phyloP scores from a whole-genome alignment of 2,329 filamentous ascomycete genomes.

The Tolypocladium ovalisporum region DNA sequence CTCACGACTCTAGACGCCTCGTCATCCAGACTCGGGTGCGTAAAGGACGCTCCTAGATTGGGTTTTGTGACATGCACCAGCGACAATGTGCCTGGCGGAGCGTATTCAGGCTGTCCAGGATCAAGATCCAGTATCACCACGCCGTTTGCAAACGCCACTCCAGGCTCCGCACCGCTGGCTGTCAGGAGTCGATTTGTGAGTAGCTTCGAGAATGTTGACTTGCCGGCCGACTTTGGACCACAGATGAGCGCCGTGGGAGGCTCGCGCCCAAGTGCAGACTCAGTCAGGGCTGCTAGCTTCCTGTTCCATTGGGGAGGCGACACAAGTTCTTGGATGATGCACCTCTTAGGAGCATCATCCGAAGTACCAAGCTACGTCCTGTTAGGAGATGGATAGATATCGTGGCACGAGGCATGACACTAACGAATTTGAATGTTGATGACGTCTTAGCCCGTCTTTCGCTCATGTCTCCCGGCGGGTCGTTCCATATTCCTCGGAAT shows the following conservation, averaged over 20 bases:
- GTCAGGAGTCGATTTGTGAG: conserved; percentile 59
- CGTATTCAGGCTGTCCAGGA: conserved; percentile 67
- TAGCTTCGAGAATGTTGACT: conserved; percentile 62
- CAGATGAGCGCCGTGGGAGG: conserved; percentile 45
- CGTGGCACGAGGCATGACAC: conserved; percentile 3
- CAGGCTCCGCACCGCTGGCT: conserved; percentile 6
- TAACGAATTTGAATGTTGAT: conserved; percentile 40
- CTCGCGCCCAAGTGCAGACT: conserved; percentile 17
- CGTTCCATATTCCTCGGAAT: conserved; percentile 57
- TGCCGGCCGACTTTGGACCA: conserved; percentile 62
- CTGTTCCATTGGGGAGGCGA: conserved; percentile 52
- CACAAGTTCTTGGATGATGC: conserved; percentile 40
- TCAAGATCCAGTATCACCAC: conserved; percentile 64
- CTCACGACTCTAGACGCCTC: conserved; percentile 33
- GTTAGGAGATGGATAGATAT: conserved; percentile 8
- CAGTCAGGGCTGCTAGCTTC: conserved; percentile 36
- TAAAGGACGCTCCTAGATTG: conserved; percentile 58
- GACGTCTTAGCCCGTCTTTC: conserved; percentile 7
- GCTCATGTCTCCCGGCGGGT: conserved; percentile 16
- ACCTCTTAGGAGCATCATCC: conserved; percentile 37
- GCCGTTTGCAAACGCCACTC: conserved; percentile 9
- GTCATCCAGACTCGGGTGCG: conserved; percentile 35
- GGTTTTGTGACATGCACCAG: conserved; percentile 49
- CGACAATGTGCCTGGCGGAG: conserved; percentile 57
- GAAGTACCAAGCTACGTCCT: conserved; percentile 38